Conservation (phyloP, 2,329 filamentous ascomycete species). For the Colletotrichum navitas region DNA sequence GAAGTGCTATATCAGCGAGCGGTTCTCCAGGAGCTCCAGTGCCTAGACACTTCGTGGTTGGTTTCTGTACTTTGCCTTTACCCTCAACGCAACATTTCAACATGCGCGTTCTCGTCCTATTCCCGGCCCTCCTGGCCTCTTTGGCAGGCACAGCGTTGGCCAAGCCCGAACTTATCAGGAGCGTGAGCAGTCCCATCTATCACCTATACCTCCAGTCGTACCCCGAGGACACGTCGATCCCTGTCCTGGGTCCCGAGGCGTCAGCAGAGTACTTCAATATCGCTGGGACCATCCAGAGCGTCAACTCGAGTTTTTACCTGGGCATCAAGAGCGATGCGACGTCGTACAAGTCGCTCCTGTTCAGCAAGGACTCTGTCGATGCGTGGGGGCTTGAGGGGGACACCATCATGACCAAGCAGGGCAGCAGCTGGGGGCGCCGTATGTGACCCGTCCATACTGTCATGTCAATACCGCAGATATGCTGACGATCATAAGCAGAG, state of each 20-base stretch:
- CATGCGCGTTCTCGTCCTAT: conserved; percentile 39
- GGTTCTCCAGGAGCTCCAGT: too few relatives aligned
- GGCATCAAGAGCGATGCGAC: conserved; percentile 60
- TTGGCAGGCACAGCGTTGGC: conserved; percentile 45
- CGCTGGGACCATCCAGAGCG: conserved; percentile 61
- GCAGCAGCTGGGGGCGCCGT: conserved; percentile 59
- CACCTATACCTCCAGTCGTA: conserved; percentile 65
- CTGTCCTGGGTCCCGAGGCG: conserved; percentile 65
- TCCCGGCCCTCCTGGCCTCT: conserved; percentile 20
- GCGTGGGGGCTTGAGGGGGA: conserved; percentile 64
- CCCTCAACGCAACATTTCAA: background rate
- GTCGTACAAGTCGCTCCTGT: conserved; percentile 65
- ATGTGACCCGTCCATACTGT: conserved; percentile 35
- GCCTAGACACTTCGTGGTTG: too few relatives aligned
- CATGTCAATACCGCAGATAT: conserved; percentile 34
- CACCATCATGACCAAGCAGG: conserved; percentile 58
- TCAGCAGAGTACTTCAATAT: conserved; percentile 64
- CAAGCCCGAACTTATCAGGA: conserved; percentile 63
- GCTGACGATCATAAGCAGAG: conserved; percentile 49
- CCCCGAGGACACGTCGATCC: conserved; percentile 57
- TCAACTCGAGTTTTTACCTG: conserved; percentile 61
- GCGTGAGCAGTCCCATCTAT: conserved; percentile 62
- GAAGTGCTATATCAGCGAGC: background rate
- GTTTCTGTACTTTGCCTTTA: background rate
- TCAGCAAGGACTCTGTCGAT: conserved; percentile 56